These are phyloP conservation scores for Malbranchea cinnamomea DNA, from an alignment of 2,329 filamentous ascomycete genomes.

Conservation along the genomic window DNA sequence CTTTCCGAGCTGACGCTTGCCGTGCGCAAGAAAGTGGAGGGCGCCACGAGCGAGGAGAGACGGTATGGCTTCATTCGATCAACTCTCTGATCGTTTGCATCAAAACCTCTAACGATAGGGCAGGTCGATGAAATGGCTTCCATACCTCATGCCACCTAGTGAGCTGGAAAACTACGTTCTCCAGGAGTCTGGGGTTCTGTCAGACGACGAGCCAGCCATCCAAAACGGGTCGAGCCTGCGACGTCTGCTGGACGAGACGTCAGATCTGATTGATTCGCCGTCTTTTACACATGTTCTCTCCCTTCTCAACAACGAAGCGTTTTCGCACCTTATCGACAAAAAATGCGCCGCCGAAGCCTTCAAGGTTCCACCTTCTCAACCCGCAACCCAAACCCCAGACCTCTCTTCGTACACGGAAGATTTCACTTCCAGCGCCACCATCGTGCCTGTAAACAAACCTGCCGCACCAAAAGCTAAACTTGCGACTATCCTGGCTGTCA, in stretches of 20 bases:
- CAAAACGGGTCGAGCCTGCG: slow-evolving; percentile 44
- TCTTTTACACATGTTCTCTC: slow-evolving; percentile 77
- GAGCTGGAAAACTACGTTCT: slow-evolving; percentile 74
- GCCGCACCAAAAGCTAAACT: slow-evolving; percentile 48
- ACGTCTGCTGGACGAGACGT: slow-evolving; percentile 83
- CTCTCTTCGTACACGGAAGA: slow-evolving; percentile 30
- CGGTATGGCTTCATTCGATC: slow-evolving; percentile 29
- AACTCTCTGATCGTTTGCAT: slow-evolving; percentile 5
- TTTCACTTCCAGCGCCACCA: slow-evolving; percentile 28
- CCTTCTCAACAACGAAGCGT: slow-evolving; percentile 72
- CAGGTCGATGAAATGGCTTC: slow-evolving; percentile 57
- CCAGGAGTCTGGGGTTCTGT: slow-evolving; percentile 62
- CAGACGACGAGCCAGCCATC: slow-evolving; percentile 22
- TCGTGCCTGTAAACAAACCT: slow-evolving; percentile 16
- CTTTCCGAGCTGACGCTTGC: slow-evolving; percentile 69
- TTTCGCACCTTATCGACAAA: slow-evolving; percentile 66
- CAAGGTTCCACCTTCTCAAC: slow-evolving; percentile 36
- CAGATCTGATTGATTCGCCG: slow-evolving; percentile 88
- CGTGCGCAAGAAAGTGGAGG: slow-evolving; percentile 74
- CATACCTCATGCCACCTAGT: slow-evolving; percentile 64
- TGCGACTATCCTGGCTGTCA: slow-evolving; percentile 75
- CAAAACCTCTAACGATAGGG: slow-evolving; percentile 6
- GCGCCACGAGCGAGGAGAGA: slow-evolving; percentile 49
- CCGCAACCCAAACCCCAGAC: slow-evolving; percentile 30
- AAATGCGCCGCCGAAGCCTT: slow-evolving; percentile 70